Evolutionary conservation across 1,139 yeast genomes (phyloP).

Genomic region (Yarrowia galli): DNA sequence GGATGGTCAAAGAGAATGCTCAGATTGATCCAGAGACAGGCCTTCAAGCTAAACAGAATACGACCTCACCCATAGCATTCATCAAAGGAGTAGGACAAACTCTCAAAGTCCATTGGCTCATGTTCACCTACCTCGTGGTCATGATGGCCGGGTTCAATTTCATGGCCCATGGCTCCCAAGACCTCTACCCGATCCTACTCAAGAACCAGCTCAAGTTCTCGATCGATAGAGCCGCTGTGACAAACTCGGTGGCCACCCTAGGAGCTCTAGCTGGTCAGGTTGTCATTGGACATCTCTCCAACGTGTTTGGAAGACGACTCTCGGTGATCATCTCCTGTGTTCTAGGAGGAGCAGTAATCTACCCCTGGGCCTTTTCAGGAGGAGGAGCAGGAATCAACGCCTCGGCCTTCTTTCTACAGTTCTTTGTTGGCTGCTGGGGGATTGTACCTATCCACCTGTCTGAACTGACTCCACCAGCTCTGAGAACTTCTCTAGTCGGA

Average conservation of each 20-base stretch:
- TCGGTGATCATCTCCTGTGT: neutral
- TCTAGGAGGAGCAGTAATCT: neutral
- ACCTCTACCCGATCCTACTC: too few relatives aligned
- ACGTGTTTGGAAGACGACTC: neutral
- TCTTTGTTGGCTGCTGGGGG: conserved; percentile 89
- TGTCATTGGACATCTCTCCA: neutral
- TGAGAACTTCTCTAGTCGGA: conserved; percentile 76
- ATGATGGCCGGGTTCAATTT: too few relatives aligned
- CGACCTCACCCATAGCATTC: too few relatives aligned
- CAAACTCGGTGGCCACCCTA: neutral
- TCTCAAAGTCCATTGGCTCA: too few relatives aligned
- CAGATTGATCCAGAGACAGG: too few relatives aligned
- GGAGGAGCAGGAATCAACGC: conserved; percentile 46
- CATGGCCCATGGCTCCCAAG: too few relatives aligned
- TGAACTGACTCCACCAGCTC: conserved; percentile 78
- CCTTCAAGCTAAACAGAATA: too few relatives aligned
- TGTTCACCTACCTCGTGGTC: too few relatives aligned
- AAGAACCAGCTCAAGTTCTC: too few relatives aligned
- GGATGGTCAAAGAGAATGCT: too few relatives aligned
- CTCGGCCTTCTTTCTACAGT: conserved; percentile 78
- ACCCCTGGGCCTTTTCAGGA: neutral
- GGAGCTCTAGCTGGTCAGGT: neutral
- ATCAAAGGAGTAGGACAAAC: too few relatives aligned
- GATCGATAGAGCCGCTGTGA: too few relatives aligned
- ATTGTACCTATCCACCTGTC: conserved; percentile 79